Percentiles rank a stretch among this genome's conserved stretches.
phyloP scores from a whole-genome alignment of 805 yeast species.

The Yarrowia porcina region DNA sequence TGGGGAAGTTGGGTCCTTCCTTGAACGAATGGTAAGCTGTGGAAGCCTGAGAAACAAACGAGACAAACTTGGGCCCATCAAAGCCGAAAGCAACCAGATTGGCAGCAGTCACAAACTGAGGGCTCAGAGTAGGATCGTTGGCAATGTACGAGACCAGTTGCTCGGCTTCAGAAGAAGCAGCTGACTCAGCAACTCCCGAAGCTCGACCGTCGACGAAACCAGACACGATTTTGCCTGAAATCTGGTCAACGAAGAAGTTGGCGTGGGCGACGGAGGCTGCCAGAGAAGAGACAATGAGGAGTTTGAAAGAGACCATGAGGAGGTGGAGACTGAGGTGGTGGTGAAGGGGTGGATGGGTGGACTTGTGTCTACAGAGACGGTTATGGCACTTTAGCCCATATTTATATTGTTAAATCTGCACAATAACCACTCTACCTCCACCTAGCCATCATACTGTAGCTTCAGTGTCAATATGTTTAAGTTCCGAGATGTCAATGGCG shows the following conservation, averaged over 20 bases:
- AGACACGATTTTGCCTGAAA: slow-evolving; percentile 19
- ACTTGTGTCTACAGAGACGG: too few relatives aligned
- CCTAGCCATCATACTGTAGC: too few relatives aligned
- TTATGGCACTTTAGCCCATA: too few relatives aligned
- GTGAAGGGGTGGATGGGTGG: too few relatives aligned
- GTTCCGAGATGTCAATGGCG: too few relatives aligned
- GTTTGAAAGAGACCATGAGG: slow-evolving; percentile 35
- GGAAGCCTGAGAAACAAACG: slow-evolving; percentile 28
- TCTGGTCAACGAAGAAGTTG: slow-evolving; percentile 13
- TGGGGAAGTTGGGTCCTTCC: slow-evolving; percentile 30
- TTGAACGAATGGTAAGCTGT: slow-evolving; percentile 28
- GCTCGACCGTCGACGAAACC: slow-evolving; percentile 22
- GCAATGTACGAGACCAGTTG: slow-evolving; percentile 28
- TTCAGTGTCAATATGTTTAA: too few relatives aligned
- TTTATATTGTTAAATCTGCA: too few relatives aligned
- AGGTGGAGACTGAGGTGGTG: background rate
- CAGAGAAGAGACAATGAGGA: slow-evolving; percentile 29
- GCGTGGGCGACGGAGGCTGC: slow-evolving; percentile 26
- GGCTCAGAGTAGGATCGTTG: slow-evolving; percentile 28
- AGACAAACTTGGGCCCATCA: slow-evolving; percentile 22
- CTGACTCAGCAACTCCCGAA: slow-evolving; percentile 26
- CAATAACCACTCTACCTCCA: too few relatives aligned
- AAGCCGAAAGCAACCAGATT: background rate
- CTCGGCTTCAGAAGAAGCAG: slow-evolving; percentile 31
- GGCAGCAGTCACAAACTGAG: slow-evolving; percentile 27